These are phyloP conservation scores for Zelonia costaricensis DNA, from an alignment of 208 protist genomes.

Conservation along the genomic window DNA sequence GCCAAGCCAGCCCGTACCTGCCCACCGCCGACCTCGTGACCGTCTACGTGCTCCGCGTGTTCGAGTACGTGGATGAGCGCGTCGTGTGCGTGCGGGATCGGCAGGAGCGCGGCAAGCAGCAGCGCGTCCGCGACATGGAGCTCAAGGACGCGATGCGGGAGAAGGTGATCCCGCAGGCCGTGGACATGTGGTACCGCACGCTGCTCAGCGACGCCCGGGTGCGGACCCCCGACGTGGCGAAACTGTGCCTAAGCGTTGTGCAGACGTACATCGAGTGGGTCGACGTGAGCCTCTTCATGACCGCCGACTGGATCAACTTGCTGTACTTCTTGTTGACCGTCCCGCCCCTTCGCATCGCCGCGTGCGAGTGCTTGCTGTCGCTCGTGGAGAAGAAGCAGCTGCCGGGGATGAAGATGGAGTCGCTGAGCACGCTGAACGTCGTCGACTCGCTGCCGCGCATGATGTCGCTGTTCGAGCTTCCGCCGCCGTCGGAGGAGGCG, in stretches of 20 bases:
- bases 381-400: conserved; percentile 85
- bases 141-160: conserved; percentile 84
- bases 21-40: conserved; percentile 39
- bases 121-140: conserved; percentile 68
- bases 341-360: conserved; percentile 37
- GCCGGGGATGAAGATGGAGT: conserved; percentile 64
- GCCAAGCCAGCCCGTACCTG: conserved; percentile 22
- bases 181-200: conserved; percentile 55
- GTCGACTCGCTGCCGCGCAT: conserved; percentile 61
- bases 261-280: conserved; percentile 87
- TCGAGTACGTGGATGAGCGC: conserved; percentile 85
- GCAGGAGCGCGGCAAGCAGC: conserved; percentile 51
- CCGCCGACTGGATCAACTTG: conserved; percentile 69
- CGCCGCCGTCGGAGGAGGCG: conserved; percentile 45
- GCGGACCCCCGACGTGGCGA: conserved; percentile 47
- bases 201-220: conserved; percentile 54
- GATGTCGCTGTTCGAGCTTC: conserved; percentile 51
- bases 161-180: conserved; percentile 51
- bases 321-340: conserved; percentile 65
- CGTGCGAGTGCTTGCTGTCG: conserved; percentile 61
- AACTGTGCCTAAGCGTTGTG: conserved; percentile 57
- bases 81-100: conserved; percentile 70
- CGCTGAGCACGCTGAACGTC: conserved; percentile 53
- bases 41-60: conserved; percentile 76
- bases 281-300: conserved; percentile 63